These are phyloP conservation scores for Xylaria sp. DNA, from an alignment of 495 filamentous ascomycete species.

Conservation along the genomic window DNA sequence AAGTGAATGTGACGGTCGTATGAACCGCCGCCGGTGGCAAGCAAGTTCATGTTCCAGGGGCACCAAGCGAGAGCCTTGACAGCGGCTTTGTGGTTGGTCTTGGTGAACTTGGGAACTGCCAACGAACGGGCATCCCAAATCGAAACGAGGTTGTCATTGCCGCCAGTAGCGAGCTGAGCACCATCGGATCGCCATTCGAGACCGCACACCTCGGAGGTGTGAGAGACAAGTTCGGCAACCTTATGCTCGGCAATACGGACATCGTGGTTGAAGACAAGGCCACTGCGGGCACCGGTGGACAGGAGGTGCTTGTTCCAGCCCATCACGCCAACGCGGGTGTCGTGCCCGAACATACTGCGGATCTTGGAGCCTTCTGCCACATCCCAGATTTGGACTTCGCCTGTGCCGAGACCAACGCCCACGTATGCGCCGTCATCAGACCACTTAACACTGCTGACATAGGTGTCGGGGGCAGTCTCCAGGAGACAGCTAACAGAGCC, in stretches of 20 bases:
- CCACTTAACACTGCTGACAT: slow-evolving; percentile 98
- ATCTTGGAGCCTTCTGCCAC: slow-evolving; percentile 94
- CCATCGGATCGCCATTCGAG: slow-evolving; percentile 97
- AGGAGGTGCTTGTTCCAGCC: slow-evolving; percentile 98
- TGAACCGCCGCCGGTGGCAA: slow-evolving; percentile 94
- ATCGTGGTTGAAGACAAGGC: slow-evolving; percentile 98
- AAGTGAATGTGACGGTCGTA: slow-evolving; percentile 99
- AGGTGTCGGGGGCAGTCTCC: slow-evolving; percentile 87
- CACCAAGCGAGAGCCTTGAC: slow-evolving; percentile 99
- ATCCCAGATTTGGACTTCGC: slow-evolving; percentile 99
- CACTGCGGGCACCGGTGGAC: slow-evolving; percentile 91
- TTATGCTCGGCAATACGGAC: slow-evolving; percentile 98
- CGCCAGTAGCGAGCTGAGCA: slow-evolving; percentile 93
- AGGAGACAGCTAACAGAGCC: slow-evolving; percentile 86
- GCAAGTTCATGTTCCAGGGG: slow-evolving; percentile 96
- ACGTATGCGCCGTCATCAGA: slow-evolving; percentile 97
- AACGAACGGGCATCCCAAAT: slow-evolving; percentile 98
- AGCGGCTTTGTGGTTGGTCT: slow-evolving; percentile 98
- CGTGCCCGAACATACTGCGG: slow-evolving; percentile 97
- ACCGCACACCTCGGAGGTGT: slow-evolving; percentile 97
- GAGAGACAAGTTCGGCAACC: slow-evolving; percentile 91
- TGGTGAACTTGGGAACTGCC: slow-evolving; percentile 93
- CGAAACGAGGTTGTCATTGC: slow-evolving; percentile 97
- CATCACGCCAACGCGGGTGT: slow-evolving; percentile 95
- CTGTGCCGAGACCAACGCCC: slow-evolving; percentile 90